Conservation (phyloP, 2,329 filamentous ascomycete genomes). For the Cryphonectria radicalis region DNA sequence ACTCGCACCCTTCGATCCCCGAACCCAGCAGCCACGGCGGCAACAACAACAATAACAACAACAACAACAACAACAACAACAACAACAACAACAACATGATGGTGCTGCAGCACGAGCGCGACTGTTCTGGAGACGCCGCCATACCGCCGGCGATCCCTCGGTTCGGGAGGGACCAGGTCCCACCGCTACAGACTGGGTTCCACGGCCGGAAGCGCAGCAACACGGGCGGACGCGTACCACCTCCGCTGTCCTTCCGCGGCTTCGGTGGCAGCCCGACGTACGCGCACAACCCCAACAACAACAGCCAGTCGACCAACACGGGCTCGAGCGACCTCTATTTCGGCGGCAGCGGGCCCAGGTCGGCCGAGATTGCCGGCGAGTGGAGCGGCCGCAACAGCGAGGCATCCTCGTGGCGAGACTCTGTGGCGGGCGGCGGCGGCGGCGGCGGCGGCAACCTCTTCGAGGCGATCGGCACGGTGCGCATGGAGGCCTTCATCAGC, state of each 20-base stretch:
- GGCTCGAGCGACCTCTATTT: constrained; percentile 47
- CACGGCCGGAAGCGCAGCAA: constrained; percentile 90
- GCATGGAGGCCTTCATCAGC: constrained; percentile 96
- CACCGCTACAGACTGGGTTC: constrained; percentile 40
- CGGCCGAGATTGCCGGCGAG: constrained; percentile 33
- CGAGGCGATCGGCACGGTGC: constrained; percentile 85
- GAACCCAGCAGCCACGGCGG: constrained; percentile 40
- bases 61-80: constrained; percentile 56
- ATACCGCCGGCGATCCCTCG: constrained; percentile 75
- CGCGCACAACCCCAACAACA: constrained; percentile 54
- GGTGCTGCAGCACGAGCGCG: constrained; percentile 52
- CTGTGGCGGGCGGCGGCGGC: constrained; percentile 33
- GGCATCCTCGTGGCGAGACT: constrained; percentile 48
- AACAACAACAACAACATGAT: constrained; percentile 58
- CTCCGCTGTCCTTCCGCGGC: constrained; percentile 75
- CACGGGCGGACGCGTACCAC: constrained; percentile 75
- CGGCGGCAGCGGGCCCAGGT: constrained; percentile 27
- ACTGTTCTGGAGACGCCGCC: constrained; percentile 63
- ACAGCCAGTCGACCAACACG: constrained; percentile 45
- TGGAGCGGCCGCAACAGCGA: constrained; percentile 53
- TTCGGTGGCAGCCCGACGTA: constrained; percentile 64
- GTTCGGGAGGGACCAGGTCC: constrained; percentile 61
- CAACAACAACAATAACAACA: constrained; percentile 53
- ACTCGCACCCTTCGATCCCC: constrained; percentile 33
- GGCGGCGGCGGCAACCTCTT: constrained; percentile 65